Evolutionary conservation across 2,329 filamentous ascomycete species (phyloP).

Genomic region (Amylocarpus encephaloides): DNA sequence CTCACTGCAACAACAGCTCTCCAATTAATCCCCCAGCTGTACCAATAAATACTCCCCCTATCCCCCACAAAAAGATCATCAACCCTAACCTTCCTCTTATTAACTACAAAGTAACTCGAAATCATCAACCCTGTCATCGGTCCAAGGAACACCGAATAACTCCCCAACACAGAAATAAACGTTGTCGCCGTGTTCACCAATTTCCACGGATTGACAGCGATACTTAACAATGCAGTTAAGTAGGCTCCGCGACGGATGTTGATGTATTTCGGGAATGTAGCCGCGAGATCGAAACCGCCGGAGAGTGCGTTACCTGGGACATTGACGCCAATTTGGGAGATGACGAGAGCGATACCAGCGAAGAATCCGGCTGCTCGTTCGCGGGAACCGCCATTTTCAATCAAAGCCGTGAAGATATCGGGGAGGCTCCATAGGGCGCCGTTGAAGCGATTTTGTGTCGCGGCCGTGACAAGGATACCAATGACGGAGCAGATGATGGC

Average conservation of each 20-base stretch:
- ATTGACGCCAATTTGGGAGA: conserved; percentile 36
- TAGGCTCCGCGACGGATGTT: conserved; percentile 49
- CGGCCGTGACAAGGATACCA: conserved; percentile 37
- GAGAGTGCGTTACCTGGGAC: conserved; percentile 35
- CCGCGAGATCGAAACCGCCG: conserved; percentile 37
- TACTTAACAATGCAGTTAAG: conserved; percentile 39
- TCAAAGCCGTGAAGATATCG: conserved; percentile 31
- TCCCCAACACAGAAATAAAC: not conserved
- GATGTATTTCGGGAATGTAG: conserved; percentile 42
- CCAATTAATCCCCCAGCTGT: conserved; percentile 28
- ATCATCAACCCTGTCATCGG: conserved; percentile 40
- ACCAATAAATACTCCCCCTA: conserved; percentile 26
- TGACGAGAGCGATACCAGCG: conserved; percentile 32
- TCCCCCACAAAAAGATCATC: conserved; percentile 29
- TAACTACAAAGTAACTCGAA: conserved; percentile 35
- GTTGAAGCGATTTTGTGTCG: conserved; percentile 43
- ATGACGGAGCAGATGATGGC: conserved; percentile 23
- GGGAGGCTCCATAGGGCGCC: conserved; percentile 38
- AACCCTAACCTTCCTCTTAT: conserved; percentile 29
- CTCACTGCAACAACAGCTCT: conserved; percentile 26
- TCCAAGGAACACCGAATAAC: conserved; percentile 37
- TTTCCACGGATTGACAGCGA: conserved; percentile 35
- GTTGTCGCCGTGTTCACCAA: not conserved
- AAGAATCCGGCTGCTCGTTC: conserved; percentile 37
- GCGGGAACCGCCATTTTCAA: conserved; percentile 29